Conservation (phyloP, 2,329 filamentous ascomycete genomes). For the Pezizomycotina sp. region DNA sequence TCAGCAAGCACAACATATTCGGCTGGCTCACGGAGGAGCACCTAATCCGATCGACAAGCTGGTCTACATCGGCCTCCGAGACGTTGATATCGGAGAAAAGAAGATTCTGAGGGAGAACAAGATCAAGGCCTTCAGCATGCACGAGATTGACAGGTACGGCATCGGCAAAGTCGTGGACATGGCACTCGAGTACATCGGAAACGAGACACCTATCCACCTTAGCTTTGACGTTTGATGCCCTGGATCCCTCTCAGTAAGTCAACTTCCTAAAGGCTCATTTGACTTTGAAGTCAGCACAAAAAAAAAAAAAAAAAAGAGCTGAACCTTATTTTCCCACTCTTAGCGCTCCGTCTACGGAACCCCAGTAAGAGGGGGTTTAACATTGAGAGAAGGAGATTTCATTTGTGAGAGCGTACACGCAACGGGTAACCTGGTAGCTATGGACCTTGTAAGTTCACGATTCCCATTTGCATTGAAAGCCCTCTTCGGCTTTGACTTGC, state of each 20-base stretch:
- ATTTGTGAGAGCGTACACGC: conserved; percentile 79
- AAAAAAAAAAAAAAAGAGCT: background rate
- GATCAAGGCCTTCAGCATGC: conserved; percentile 96
- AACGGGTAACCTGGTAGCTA: conserved; percentile 59
- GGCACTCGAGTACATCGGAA: conserved; percentile 90
- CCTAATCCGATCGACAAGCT: conserved; percentile 59
- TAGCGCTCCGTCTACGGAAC: conserved; percentile 90
- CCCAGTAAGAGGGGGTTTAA: conserved; percentile 81
- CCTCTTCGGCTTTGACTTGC: no score
- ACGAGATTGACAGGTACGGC: conserved; percentile 88
- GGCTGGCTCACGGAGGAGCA: conserved; percentile 72
- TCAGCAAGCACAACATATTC: conserved; percentile 62
- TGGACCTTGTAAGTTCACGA: conserved; percentile 74
- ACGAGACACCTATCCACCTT: conserved; percentile 87
- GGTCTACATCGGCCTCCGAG: conserved; percentile 88
- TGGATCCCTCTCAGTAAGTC: conserved; percentile 60
- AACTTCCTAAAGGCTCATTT: background rate
- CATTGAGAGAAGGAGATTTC: conserved; percentile 86
- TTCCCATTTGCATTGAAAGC: no score
- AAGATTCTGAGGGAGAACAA: conserved; percentile 70
- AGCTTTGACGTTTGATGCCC: conserved; percentile 93
- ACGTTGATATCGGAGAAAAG: conserved; percentile 91
- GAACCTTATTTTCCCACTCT: no score
- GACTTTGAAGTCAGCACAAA: background rate
- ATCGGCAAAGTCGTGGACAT: conserved; percentile 95